A percentile compares a stretch with the other conserved stretches of the same genome.
These are phyloP conservation scores for Saccharomyces cerevisiae DNA, from an alignment of 805 yeast species.

Conservation along the genomic window DNA sequence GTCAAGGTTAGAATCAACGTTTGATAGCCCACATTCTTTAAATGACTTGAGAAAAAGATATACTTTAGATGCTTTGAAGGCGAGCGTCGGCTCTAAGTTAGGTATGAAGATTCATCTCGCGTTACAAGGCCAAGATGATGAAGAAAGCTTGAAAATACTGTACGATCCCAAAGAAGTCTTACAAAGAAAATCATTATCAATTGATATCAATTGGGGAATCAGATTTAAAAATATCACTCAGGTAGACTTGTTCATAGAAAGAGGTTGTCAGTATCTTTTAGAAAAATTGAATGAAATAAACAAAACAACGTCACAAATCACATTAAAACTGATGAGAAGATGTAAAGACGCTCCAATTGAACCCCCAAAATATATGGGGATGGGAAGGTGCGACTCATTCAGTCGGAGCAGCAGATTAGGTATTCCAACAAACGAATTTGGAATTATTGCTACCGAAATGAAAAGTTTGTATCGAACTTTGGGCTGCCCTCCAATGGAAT, in stretches of 20 bases:
- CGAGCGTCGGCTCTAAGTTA: slow-evolving; percentile 57
- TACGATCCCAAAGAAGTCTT: slow-evolving; percentile 38
- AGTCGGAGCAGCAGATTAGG: slow-evolving; percentile 56
- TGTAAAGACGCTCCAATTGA: slow-evolving; percentile 60
- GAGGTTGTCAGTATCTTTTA: slow-evolving; percentile 52
- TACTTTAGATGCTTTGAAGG: slow-evolving; percentile 31
- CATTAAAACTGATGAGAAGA: slow-evolving; percentile 58
- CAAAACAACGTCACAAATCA: slow-evolving; percentile 47
- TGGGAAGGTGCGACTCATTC: slow-evolving; percentile 67
- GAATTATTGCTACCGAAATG: slow-evolving; percentile 52
- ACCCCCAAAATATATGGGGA: slow-evolving; percentile 75
- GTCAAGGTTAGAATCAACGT: slow-evolving; percentile 33
- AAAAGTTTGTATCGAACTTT: slow-evolving; percentile 48
- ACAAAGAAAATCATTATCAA: slow-evolving; percentile 68
- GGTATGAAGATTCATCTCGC: slow-evolving; percentile 56
- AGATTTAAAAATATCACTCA: slow-evolving; percentile 56
- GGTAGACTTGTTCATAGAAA: slow-evolving; percentile 53
- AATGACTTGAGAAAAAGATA: slow-evolving; percentile 33
- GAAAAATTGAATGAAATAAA: slow-evolving; percentile 41
- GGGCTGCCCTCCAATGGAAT: slow-evolving; percentile 53
- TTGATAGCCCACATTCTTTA: slow-evolving; percentile 22
- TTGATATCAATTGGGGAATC: slow-evolving; percentile 89
- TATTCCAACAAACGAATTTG: slow-evolving; percentile 49
- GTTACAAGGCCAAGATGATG: slow-evolving; percentile 59
- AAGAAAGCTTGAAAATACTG: slow-evolving; percentile 45